phyloP scores from a whole-genome alignment of 177 flowering plant genomes.

The Vitis hybrid region DNA sequence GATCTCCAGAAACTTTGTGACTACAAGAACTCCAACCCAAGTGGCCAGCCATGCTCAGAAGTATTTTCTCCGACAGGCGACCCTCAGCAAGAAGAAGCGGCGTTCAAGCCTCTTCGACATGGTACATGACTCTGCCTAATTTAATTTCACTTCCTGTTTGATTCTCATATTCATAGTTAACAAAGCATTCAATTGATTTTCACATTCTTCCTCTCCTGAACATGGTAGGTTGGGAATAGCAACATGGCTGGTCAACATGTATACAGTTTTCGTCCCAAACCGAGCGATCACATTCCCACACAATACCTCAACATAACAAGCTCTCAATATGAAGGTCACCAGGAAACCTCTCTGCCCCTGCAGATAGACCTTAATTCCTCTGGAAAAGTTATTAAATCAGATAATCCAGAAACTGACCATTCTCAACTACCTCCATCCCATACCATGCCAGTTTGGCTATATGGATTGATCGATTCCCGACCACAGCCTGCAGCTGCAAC shows the following conservation, averaged over 20 bases:
- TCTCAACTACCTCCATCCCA: constrained; percentile 8
- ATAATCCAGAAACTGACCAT: constrained; percentile 10
- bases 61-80: constrained; percentile 64
- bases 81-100: constrained; percentile 61
- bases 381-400: constrained; percentile 12
- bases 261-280: constrained; percentile 6
- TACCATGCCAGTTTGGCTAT: constrained; percentile 10
- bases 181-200: neutral
- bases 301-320: constrained; percentile 7
- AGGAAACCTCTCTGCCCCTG: constrained; percentile 4
- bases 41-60: constrained; percentile 97
- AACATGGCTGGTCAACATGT: constrained; percentile 6
- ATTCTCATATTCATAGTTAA: neutral
- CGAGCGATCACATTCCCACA: constrained; percentile 8
- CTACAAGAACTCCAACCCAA: constrained; percentile 86
- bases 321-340: constrained; percentile 11
- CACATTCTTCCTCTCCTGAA: neutral
- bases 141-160: neutral
- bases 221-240: constrained; percentile 32
- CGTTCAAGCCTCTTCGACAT: constrained; percentile 88
- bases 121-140: constrained; percentile 31
- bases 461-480: constrained; percentile 13
- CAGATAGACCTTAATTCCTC: constrained; percentile 22
- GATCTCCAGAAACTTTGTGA: constrained; percentile 72
- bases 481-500: neutral